Evolutionary conservation across 768 basidiomycete genomes (phyloP).

Genomic region (Termitomyces eurrhizus): DNA sequence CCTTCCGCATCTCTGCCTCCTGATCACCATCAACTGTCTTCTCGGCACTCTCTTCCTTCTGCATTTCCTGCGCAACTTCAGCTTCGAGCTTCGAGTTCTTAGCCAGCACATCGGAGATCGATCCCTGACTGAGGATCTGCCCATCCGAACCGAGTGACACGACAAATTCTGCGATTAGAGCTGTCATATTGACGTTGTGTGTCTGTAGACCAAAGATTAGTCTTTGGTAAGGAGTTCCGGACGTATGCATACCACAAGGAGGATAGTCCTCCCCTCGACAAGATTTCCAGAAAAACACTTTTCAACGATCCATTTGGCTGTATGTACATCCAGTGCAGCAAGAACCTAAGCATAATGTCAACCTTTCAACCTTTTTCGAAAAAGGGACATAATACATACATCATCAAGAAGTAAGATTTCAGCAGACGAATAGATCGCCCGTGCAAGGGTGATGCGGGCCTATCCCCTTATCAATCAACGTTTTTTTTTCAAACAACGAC

Average conservation of each 20-base stretch:
- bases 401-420: conserved; percentile 68
- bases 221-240: neutral
- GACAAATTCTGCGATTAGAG: conserved; percentile 50
- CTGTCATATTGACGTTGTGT: conserved; percentile 46
- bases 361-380: conserved; percentile 5
- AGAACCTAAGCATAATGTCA: neutral
- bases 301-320: conserved; percentile 75
- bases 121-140: conserved; percentile 42
- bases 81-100: conserved; percentile 27
- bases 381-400: conserved; percentile 48
- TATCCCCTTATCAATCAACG: neutral
- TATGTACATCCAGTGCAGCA: conserved; percentile 45
- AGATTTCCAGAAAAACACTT: conserved; percentile 81
- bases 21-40: conserved; percentile 19
- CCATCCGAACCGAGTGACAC: conserved; percentile 55
- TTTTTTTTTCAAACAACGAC: too few species aligned
- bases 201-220: conserved; percentile 25
- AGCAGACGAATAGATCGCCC: conserved; percentile 46
- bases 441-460: conserved; percentile 44
- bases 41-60: conserved; percentile 20
- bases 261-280: conserved; percentile 67
- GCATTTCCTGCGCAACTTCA: conserved; percentile 27
- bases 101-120: conserved; percentile 42
- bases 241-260: conserved; percentile 60
- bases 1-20: conserved; percentile 17